Conservation (phyloP, 2,329 filamentous ascomycete species). For the Colletotrichum plurivorum region DNA sequence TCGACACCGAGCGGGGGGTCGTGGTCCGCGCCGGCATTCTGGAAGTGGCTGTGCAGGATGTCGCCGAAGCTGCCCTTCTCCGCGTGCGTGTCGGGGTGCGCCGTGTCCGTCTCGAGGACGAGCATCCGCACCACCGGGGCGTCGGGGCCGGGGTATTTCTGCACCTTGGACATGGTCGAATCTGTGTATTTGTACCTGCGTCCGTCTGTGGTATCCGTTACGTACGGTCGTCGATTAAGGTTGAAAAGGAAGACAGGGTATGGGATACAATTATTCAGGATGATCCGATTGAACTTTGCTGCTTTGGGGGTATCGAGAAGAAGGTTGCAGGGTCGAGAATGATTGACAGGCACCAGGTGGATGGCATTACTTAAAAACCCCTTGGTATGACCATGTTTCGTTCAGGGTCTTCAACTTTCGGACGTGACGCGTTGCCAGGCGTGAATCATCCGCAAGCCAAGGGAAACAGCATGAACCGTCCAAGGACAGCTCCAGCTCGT, state of each 20-base stretch:
- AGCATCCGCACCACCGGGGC: slow-evolving; percentile 54
- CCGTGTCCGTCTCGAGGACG: slow-evolving; percentile 71
- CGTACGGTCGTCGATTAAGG: neutral
- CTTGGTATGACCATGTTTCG: neutral
- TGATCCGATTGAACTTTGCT: neutral
- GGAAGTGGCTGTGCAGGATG: slow-evolving; percentile 66
- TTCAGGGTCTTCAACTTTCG: neutral
- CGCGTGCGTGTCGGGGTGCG: slow-evolving; percentile 64
- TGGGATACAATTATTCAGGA: neutral
- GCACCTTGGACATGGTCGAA: slow-evolving; percentile 9
- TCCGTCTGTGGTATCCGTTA: neutral
- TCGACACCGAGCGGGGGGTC: slow-evolving; percentile 68
- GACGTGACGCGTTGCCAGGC: slow-evolving; percentile 27
- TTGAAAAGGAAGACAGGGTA: too few relatives aligned
- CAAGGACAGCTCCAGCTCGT: neutral
- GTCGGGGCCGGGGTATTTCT: slow-evolving; percentile 32
- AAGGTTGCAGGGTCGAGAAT: neutral
- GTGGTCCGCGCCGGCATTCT: slow-evolving; percentile 64
- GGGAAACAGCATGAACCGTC: neutral
- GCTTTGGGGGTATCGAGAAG: neutral
- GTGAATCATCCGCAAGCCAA: slow-evolving; percentile 9
- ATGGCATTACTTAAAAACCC: slow-evolving; percentile 21
- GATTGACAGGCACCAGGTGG: slow-evolving; percentile 16
- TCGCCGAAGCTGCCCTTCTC: slow-evolving; percentile 68
- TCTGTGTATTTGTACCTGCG: neutral